These are phyloP conservation scores for Metschnikowia continentalis DNA, from an alignment of 805 yeast species.

Conservation along the genomic window DNA sequence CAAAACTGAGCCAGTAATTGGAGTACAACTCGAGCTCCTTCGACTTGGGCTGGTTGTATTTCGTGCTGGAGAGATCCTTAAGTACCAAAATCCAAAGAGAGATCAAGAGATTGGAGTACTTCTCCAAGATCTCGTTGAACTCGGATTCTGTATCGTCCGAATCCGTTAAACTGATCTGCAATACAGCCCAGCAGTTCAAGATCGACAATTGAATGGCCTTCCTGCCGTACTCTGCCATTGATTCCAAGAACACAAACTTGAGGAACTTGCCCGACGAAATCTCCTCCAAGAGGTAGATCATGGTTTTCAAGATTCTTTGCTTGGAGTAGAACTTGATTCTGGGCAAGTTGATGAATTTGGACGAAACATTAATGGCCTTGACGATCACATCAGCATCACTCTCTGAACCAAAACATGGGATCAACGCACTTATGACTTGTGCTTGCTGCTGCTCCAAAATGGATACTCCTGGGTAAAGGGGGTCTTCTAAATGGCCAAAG, in stretches of 20 bases:
- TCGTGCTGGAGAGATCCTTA: constrained; percentile 67
- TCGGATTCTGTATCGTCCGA: constrained; percentile 33
- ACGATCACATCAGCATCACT: constrained; percentile 72
- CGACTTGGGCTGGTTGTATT: constrained; percentile 43
- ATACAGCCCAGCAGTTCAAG: constrained; percentile 70
- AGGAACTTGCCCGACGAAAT: constrained; percentile 40
- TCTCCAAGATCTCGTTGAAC: constrained; percentile 46
- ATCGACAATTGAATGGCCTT: constrained; percentile 56
- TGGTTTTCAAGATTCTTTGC: constrained; percentile 53
- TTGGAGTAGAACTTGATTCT: constrained; percentile 42
- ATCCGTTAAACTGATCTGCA: constrained; percentile 36
- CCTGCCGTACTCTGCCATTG: constrained; percentile 40
- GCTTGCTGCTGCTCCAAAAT: constrained; percentile 92
- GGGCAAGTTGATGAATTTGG: constrained; percentile 58
- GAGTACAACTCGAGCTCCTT: constrained; percentile 48
- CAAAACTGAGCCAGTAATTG: constrained; percentile 70
- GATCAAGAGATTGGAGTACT: constrained; percentile 55
- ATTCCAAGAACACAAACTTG: constrained; percentile 54
- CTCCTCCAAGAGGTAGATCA: constrained; percentile 65
- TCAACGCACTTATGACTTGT: constrained; percentile 81
- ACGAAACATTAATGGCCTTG: constrained; percentile 72
- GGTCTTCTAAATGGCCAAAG: constrained; percentile 63
- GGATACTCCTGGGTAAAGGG: constrained; percentile 65
- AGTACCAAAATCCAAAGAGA: constrained; percentile 79
- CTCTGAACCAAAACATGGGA: constrained; percentile 77